Conservation (phyloP, 2,329 filamentous ascomycete genomes). For the Metarhizium humberi region DNA sequence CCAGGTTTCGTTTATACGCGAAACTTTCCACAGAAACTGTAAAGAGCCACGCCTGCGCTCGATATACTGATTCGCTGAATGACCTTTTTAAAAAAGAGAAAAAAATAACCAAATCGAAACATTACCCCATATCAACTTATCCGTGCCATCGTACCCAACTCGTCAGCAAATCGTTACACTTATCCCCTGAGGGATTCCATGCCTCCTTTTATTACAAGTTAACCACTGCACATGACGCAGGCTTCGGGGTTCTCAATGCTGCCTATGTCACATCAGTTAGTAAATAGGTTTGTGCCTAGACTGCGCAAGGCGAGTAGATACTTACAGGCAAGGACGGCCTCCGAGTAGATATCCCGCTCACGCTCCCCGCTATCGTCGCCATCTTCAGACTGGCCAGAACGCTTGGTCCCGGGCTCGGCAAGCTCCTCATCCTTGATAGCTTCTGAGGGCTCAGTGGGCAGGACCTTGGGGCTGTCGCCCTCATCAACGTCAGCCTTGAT, state of each 20-base stretch:
- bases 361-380: conserved; percentile 61
- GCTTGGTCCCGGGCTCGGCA: conserved; percentile 44
- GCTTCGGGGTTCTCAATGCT: conserved; percentile 96
- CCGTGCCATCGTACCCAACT: conserved; percentile 20
- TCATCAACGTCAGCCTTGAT: conserved; percentile 74
- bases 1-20: neutral
- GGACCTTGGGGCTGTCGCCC: conserved; percentile 68
- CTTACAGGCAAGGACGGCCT: conserved; percentile 82
- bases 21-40: neutral
- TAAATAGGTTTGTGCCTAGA: neutral
- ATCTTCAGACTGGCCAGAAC: conserved; percentile 58
- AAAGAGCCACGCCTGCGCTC: conserved; percentile 1
- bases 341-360: conserved; percentile 90
- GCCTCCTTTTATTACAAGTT: conserved; percentile 20
- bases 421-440: conserved; percentile 58
- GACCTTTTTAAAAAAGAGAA: conserved; percentile 1
- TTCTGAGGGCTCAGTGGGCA: conserved; percentile 61
- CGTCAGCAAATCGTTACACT: conserved; percentile 20
- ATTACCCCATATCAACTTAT: conserved; percentile 9
- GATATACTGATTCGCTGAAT: neutral
- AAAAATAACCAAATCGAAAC: conserved; percentile 13
- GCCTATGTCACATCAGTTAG: conserved; percentile 33
- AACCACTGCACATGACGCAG: conserved; percentile 97
- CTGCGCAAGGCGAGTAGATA: conserved; percentile 4
- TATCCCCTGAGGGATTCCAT: conserved; percentile 2